Conservation (phyloP, 2,329 filamentous ascomycete genomes). For the Biscogniauxia sp. region DNA sequence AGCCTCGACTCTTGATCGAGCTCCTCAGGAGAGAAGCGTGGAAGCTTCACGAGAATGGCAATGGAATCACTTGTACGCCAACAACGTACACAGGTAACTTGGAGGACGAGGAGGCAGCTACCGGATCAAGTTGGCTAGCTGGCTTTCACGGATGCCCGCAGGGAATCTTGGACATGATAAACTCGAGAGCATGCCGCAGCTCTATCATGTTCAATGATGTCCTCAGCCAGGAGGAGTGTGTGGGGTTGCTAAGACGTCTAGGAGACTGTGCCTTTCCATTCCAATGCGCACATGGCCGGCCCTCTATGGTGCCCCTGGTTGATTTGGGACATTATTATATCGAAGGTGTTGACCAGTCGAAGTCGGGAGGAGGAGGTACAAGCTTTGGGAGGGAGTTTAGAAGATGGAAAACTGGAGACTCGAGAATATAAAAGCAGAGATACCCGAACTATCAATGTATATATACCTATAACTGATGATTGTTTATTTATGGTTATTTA, state of each 20-base stretch:
- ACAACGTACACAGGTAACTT: constrained; percentile 1
- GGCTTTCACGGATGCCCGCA: constrained; percentile 68
- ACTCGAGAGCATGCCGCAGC: constrained; percentile 73
- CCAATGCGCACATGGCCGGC: constrained; percentile 77
- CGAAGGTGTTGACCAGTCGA: constrained; percentile 1
- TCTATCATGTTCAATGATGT: constrained; percentile 86
- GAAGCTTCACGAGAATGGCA: constrained; percentile 52
- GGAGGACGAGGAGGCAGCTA: constrained; percentile 3
- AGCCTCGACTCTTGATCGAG: constrained; percentile 70
- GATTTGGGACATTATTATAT: constrained; percentile 40
- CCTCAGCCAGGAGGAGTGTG: constrained; percentile 57
- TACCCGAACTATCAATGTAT: not conserved
- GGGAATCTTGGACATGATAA: constrained; percentile 72
- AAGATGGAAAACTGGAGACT: constrained; percentile 22
- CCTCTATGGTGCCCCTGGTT: constrained; percentile 62
- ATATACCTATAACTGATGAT: no score
- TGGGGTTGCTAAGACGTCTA: constrained; percentile 54
- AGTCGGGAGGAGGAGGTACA: not conserved
- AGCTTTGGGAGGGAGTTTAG: constrained; percentile 26
- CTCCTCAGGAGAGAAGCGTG: constrained; percentile 75
- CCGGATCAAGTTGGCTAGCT: constrained; percentile 51
- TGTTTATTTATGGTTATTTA: no score
- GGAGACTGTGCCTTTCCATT: constrained; percentile 70
- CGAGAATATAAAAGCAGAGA: not conserved
- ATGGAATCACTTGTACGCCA: constrained; percentile 2